A percentile compares a stretch with the other conserved stretches of the same genome.
Conservation (phyloP, 208 protist species). For the Trypanosoma mega region DNA sequence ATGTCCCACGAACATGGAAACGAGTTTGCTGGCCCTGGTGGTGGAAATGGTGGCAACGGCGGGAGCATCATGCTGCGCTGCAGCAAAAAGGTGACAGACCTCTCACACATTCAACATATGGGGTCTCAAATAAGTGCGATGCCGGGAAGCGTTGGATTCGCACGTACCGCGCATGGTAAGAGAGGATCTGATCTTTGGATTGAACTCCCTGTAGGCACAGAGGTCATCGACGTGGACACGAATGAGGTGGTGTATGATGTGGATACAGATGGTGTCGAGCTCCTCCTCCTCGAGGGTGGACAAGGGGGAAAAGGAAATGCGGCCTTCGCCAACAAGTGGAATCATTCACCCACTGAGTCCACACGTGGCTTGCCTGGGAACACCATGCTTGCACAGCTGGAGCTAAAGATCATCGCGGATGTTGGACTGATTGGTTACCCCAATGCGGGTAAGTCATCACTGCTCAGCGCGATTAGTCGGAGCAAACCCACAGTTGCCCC, state of each 20-base stretch:
- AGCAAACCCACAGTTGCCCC: constrained; percentile 84
- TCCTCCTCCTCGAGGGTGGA: constrained; percentile 86
- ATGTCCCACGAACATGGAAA: constrained; percentile 89
- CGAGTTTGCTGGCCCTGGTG: constrained; percentile 89
- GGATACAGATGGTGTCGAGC: constrained; percentile 68
- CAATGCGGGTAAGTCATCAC: constrained; percentile 92
- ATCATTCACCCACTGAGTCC: constrained; percentile 87
- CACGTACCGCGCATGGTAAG: constrained; percentile 70
- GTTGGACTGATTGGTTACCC: constrained; percentile 91
- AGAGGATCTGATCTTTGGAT: constrained; percentile 75
- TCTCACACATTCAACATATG: constrained; percentile 69
- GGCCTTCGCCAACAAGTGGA: constrained; percentile 85
- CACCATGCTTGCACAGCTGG: constrained; percentile 87
- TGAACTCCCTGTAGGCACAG: constrained; percentile 79
- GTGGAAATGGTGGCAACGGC: constrained; percentile 90
- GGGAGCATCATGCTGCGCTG: constrained; percentile 81
- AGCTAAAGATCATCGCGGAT: constrained; percentile 92
- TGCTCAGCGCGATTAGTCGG: constrained; percentile 86
- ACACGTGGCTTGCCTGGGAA: constrained; percentile 89
- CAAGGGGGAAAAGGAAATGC: constrained; percentile 92
- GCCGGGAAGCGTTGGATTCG: constrained; percentile 67
- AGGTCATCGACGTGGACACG: constrained; percentile 89
- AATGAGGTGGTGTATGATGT: constrained; percentile 89
- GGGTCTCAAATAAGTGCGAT: constrained; percentile 63
- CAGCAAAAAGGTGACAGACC: constrained; percentile 41